Conservation (phyloP, 306 rosid genomes). For the Citrullus mucosospermus region DNA sequence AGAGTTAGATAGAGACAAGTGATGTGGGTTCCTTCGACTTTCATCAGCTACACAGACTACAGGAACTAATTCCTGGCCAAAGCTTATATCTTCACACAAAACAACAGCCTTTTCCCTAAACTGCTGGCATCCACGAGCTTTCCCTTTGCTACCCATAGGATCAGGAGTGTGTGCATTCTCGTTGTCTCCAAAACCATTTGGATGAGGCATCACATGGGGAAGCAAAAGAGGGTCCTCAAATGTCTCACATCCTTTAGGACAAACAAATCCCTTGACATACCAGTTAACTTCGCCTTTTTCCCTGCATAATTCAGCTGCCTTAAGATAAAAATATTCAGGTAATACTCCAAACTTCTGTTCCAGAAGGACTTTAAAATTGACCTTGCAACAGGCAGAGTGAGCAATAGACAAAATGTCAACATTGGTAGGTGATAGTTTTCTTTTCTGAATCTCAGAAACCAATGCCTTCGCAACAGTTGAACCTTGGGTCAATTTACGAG, state of each 20-base stretch:
- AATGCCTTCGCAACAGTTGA: constrained; percentile 72
- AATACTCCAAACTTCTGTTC: constrained; percentile 64
- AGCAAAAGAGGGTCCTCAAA: constrained; percentile 31
- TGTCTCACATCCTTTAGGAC: constrained; percentile 60
- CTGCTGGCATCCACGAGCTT: constrained; percentile 51
- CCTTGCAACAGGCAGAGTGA: constrained; percentile 73
- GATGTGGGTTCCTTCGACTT: constrained; percentile 40
- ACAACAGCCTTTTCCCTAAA: constrained; percentile 34
- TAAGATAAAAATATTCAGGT: constrained; percentile 66
- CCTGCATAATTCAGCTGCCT: constrained; percentile 89
- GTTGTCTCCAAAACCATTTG: constrained; percentile 22
- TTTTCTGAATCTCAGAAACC: constrained; percentile 78
- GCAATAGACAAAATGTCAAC: constrained; percentile 59
- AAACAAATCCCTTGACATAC: constrained; percentile 70
- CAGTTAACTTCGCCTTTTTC: constrained; percentile 53
- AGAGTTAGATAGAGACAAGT: constrained; percentile 16
- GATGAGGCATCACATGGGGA: constrained; percentile 47
- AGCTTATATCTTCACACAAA: constrained; percentile 84
- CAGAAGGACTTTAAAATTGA: constrained; percentile 47
- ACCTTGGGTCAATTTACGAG: constrained; percentile 54
- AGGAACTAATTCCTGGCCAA: constrained; percentile 69
- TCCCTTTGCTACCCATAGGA: constrained; percentile 42
- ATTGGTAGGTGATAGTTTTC: constrained; percentile 67
- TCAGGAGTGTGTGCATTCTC: constrained; percentile 20
- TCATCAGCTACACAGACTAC: constrained; percentile 72